Percentiles rank a stretch among this genome's conserved stretches.
These are phyloP conservation scores for Tolypocladium album DNA, from an alignment of 2,329 filamentous ascomycete species.

Conservation along the genomic window DNA sequence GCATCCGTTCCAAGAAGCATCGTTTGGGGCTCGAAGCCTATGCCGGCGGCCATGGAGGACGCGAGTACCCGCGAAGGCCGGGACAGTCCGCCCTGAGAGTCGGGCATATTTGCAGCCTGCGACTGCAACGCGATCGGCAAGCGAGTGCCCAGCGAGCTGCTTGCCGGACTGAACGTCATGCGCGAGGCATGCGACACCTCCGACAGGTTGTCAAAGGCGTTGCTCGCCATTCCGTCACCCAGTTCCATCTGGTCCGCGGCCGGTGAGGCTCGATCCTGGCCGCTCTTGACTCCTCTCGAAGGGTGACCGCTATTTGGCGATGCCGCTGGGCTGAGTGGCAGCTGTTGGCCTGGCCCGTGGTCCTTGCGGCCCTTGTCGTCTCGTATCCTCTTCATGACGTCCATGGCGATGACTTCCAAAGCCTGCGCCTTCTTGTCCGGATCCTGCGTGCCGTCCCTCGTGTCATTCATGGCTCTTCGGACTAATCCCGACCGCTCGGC, in stretches of 20 bases:
- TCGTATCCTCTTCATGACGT: constrained; percentile 67
- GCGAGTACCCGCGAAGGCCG: constrained; percentile 14
- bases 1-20: constrained; percentile 26
- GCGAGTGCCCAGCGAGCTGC: constrained; percentile 8
- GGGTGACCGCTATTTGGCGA: background rate
- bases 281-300: constrained; percentile 1
- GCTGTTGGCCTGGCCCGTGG: constrained; percentile 12
- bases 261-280: background rate
- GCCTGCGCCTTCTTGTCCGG: constrained; percentile 49
- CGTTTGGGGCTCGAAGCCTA: constrained; percentile 23
- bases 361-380: constrained; percentile 53
- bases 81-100: constrained; percentile 7
- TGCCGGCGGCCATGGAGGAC: constrained; percentile 10
- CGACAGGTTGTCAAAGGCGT: constrained; percentile 12
- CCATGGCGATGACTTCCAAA: constrained; percentile 59
- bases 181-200: constrained; percentile 12
- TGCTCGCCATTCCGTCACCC: constrained; percentile 8
- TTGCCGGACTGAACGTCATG: constrained; percentile 12
- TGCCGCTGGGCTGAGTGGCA: constrained; percentile 1
- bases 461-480: constrained; percentile 39
- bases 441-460: constrained; percentile 35
- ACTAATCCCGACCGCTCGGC: constrained; percentile 45
- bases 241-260: constrained; percentile 7
- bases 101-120: constrained; percentile 8
- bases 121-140: constrained; percentile 11